These are phyloP conservation scores for Clitocybe nebularis DNA, from an alignment of 1,284 basidiomycete species.

Conservation along the genomic window DNA sequence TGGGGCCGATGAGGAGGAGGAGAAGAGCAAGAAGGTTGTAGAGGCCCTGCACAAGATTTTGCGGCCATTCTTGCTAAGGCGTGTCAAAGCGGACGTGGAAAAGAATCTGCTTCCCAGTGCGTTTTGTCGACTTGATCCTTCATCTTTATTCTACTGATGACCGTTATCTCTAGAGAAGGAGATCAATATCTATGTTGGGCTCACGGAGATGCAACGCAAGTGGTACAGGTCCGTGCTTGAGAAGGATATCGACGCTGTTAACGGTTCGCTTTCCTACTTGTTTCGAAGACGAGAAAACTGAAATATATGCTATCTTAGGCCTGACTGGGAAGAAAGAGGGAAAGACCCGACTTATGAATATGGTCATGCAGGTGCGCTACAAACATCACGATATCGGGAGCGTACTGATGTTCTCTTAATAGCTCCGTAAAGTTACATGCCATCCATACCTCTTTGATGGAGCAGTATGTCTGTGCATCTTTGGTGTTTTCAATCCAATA, in stretches of 20 bases:
- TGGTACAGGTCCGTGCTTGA: constrained; percentile 97
- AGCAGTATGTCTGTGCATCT: constrained; percentile 47
- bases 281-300: neutral
- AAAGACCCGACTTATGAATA: constrained; percentile 96
- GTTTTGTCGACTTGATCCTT: constrained; percentile 22
- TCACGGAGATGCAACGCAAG: constrained; percentile 97
- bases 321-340: constrained; percentile 97
- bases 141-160: constrained; percentile 9
- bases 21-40: constrained; percentile 88
- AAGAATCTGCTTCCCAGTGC: constrained; percentile 90
- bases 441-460: constrained; percentile 88
- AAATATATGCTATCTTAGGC: constrained; percentile 39
- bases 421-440: constrained; percentile 80
- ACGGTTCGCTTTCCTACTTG: constrained; percentile 46
- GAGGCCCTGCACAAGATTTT: constrained; percentile 98
- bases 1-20: constrained; percentile 74
- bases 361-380: constrained; percentile 98
- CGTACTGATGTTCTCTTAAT: constrained; percentile 4
- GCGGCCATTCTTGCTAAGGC: constrained; percentile 88
- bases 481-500: neutral
- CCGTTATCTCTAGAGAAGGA: constrained; percentile 75
- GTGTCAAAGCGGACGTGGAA: constrained; percentile 98
- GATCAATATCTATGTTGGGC: constrained; percentile 97
- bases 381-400: no score
- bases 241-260: constrained; percentile 99